Percentiles rank a stretch among this genome's conserved stretches.
These are phyloP conservation scores for Paralagenidium karlingii DNA, from an alignment of 352 stramenopile species.

Conservation along the genomic window DNA sequence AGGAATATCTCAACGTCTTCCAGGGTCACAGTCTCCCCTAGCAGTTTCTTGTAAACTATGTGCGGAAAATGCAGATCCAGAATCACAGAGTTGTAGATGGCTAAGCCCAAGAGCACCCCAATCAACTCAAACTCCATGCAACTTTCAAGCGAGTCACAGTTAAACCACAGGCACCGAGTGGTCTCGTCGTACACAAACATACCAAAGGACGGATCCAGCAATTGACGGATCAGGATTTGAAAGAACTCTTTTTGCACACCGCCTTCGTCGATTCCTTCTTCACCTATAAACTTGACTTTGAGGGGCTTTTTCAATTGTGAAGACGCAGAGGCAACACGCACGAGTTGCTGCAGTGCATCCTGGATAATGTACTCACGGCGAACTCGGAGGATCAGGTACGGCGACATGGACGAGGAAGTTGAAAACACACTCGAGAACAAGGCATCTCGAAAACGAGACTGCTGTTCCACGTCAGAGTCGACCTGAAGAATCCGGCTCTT, in stretches of 20 bases:
- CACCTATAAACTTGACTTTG: slow-evolving; percentile 74
- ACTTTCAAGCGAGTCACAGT: slow-evolving; percentile 63
- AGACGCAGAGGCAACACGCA: slow-evolving; percentile 37
- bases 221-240: slow-evolving; percentile 60
- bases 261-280: slow-evolving; percentile 73
- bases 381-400: slow-evolving; percentile 53
- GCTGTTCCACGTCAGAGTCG: slow-evolving; percentile 64
- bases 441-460: slow-evolving; percentile 34
- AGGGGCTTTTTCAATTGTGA: slow-evolving; percentile 74
- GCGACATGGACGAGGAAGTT: slow-evolving; percentile 19
- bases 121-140: slow-evolving; percentile 82
- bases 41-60: slow-evolving; percentile 76
- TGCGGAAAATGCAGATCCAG: slow-evolving; percentile 71
- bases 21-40: slow-evolving; percentile 32
- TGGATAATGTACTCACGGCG: slow-evolving; percentile 64
- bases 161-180: slow-evolving; percentile 64
- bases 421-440: slow-evolving; percentile 23
- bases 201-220: slow-evolving; percentile 58
- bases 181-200: slow-evolving; percentile 77
- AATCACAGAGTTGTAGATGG: slow-evolving; percentile 81
- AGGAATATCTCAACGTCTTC: slow-evolving; percentile 42
- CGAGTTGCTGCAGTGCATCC: slow-evolving; percentile 58
- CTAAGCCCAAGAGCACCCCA: slow-evolving; percentile 61
- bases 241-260: slow-evolving; percentile 78
- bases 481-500: slow-evolving; percentile 68